These are phyloP conservation scores for Quercus bicolor DNA, from an alignment of 306 rosid species.

Conservation along the genomic window DNA sequence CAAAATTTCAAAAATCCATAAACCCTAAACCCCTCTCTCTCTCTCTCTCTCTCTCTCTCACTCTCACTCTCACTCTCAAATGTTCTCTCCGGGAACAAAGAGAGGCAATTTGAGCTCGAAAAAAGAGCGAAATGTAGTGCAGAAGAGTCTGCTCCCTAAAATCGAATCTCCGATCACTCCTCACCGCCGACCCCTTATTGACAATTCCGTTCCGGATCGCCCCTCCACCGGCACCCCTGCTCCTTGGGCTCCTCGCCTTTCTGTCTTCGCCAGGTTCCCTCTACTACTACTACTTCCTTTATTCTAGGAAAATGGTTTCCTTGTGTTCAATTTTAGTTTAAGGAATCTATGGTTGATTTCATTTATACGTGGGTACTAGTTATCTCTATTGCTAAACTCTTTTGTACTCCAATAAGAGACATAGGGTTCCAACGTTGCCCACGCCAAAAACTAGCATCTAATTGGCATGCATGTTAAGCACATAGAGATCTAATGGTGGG, in stretches of 20 bases:
- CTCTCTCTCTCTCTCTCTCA: too few species aligned
- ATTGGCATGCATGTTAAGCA: too few species aligned
- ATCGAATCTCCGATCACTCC: slow-evolving; percentile 62
- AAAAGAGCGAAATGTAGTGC: slow-evolving; percentile 16
- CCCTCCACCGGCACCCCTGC: slow-evolving; percentile 95
- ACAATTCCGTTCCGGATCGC: slow-evolving; percentile 54
- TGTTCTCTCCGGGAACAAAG: slow-evolving; percentile 81
- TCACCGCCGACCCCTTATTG: slow-evolving; percentile 28
- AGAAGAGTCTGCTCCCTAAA: slow-evolving; percentile 12
- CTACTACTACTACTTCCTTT: too few species aligned
- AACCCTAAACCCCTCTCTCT: slow-evolving; percentile 33
- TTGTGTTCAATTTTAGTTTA: too few species aligned
- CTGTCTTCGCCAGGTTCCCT: slow-evolving; percentile 77
- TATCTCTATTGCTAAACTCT: too few species aligned
- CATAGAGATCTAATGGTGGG: too few species aligned
- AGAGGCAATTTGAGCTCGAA: slow-evolving; percentile 40
- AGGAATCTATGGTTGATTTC: too few species aligned
- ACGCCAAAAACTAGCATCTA: too few species aligned
- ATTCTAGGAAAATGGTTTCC: too few species aligned
- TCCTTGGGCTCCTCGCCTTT: slow-evolving; percentile 93
- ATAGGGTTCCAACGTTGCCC: too few species aligned
- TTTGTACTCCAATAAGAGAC: too few species aligned
- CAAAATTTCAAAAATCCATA: not conserved
- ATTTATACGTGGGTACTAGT: too few species aligned
- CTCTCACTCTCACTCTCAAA: slow-evolving; percentile 10